Evolutionary conservation across 2,329 filamentous ascomycete species (phyloP).

Genomic region (Epichloe sp.): DNA sequence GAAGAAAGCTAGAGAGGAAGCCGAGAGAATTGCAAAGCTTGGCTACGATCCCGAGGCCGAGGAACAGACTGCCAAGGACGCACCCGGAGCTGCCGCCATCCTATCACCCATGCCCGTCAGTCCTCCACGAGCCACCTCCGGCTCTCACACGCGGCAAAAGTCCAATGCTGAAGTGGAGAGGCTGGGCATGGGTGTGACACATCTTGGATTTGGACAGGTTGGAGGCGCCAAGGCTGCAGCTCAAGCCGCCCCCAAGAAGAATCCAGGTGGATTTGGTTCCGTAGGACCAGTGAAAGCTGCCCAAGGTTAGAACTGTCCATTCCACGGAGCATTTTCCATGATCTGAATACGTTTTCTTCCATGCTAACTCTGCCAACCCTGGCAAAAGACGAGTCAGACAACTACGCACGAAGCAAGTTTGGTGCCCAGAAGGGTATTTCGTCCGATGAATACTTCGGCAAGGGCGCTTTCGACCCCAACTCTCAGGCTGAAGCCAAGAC

Average conservation of each 20-base stretch:
- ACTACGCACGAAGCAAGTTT: conserved; percentile 78
- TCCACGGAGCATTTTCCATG: no score
- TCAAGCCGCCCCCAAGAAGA: conserved; percentile 48
- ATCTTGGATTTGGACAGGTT: conserved; percentile 80
- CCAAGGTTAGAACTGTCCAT: conserved; percentile 41
- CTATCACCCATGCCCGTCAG: conserved; percentile 63
- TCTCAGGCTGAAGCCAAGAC: conserved; percentile 76
- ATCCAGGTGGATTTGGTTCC: conserved; percentile 76
- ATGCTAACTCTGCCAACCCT: neutral
- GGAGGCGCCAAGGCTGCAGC: conserved; percentile 47
- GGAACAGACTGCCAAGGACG: conserved; percentile 35
- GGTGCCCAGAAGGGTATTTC: conserved; percentile 90
- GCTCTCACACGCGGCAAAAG: conserved; percentile 42
- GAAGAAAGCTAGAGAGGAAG: conserved; percentile 93
- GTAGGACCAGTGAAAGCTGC: conserved; percentile 61
- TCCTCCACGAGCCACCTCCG: conserved; percentile 45
- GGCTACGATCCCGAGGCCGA: conserved; percentile 93
- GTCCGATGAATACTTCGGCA: conserved; percentile 96
- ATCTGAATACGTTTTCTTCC: neutral
- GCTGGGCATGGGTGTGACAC: conserved; percentile 74
- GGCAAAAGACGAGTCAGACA: conserved; percentile 55
- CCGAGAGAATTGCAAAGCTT: conserved; percentile 86
- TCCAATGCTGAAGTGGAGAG: conserved; percentile 72
- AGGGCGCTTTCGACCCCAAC: conserved; percentile 69
- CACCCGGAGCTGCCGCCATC: conserved; percentile 47